These are phyloP conservation scores for Boeremia lycopersici DNA, from an alignment of 2,329 filamentous ascomycete genomes.

Conservation along the genomic window DNA sequence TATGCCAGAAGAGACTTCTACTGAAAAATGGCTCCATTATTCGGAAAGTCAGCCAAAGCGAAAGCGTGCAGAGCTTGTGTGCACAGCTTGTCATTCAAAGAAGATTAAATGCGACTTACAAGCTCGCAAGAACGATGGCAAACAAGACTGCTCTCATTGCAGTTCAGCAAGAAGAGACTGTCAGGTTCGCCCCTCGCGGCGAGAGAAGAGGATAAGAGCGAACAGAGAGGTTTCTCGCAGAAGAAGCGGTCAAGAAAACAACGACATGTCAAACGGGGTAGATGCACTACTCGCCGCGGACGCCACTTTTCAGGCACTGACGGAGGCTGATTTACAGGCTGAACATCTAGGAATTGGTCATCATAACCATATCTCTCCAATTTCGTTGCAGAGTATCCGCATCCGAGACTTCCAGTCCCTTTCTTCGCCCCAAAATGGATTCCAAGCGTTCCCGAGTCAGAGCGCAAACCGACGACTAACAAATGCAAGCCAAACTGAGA, in stretches of 20 bases:
- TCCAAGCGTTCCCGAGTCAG: not conserved
- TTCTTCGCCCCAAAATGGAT: constrained; percentile 11
- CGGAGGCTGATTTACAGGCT: not conserved
- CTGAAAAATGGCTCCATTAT: constrained; percentile 28
- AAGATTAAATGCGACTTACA: constrained; percentile 31
- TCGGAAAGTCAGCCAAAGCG: constrained; percentile 18
- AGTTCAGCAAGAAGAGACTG: constrained; percentile 16
- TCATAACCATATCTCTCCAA: constrained; percentile 9
- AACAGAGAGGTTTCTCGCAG: not conserved
- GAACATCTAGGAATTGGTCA: not conserved
- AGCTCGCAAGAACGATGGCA: constrained; percentile 14
- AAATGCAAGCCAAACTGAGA: constrained; percentile 17
- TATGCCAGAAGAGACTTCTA: not conserved
- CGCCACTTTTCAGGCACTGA: constrained; percentile 14
- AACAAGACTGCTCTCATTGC: constrained; percentile 23
- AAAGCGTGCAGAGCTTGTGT: constrained; percentile 31
- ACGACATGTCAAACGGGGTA: constrained; percentile 14
- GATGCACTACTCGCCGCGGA: constrained; percentile 20
- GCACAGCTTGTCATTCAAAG: constrained; percentile 25
- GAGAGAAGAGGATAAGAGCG: constrained; percentile 23
- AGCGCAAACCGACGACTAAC: not conserved
- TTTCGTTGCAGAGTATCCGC: constrained; percentile 9
- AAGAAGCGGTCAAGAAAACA: not conserved
- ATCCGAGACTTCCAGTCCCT: constrained; percentile 7
- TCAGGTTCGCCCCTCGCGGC: constrained; percentile 22